Evolutionary conservation across 768 basidiomycete genomes (phyloP).

Genomic region (Cyathus striatus): DNA sequence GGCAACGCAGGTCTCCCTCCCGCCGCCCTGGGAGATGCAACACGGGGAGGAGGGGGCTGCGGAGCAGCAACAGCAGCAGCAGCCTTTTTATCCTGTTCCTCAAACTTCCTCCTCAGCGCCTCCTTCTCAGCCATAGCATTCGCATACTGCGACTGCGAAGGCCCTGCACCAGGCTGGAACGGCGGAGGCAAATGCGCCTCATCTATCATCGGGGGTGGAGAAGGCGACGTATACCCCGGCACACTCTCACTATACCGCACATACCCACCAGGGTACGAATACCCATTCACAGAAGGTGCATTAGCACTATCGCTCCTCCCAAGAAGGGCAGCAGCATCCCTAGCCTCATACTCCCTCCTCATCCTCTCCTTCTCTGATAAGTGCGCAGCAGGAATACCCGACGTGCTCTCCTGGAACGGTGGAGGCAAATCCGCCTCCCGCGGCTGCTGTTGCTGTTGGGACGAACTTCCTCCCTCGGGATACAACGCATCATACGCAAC

Average conservation of each 20-base stretch:
- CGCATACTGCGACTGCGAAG: conserved; percentile 13
- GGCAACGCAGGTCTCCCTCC: conserved; percentile 19
- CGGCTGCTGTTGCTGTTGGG: conserved; percentile 4
- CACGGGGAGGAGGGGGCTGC: conserved; percentile 15
- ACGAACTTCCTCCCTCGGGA: conserved; percentile 23
- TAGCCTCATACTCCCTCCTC: conserved; percentile 58
- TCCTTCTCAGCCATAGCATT: conserved; percentile 48
- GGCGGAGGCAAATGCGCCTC: conserved; percentile 21
- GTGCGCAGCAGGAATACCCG: conserved; percentile 29
- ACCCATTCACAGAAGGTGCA: too few relatives aligned
- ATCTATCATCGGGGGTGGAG: conserved; percentile 16
- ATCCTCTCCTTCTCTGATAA: conserved; percentile 68
- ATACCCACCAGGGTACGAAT: too few relatives aligned
- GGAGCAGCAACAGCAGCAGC: conserved; percentile 12
- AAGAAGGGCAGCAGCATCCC: conserved; percentile 48
- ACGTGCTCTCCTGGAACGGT: conserved; percentile 48
- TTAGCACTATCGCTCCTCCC: conserved; percentile 13
- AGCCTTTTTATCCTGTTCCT: conserved; percentile 42
- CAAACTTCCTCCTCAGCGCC: conserved; percentile 47
- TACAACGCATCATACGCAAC: conserved; percentile 63
- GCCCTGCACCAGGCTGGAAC: conserved; percentile 5
- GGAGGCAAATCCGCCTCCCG: conserved; percentile 32
- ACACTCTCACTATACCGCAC: conserved; percentile 6
- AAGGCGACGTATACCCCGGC: conserved; percentile 7
- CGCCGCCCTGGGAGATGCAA: conserved; percentile 11